Conservation (phyloP, 2,329 filamentous ascomycete genomes). For the Cladophialophora carrionii region DNA sequence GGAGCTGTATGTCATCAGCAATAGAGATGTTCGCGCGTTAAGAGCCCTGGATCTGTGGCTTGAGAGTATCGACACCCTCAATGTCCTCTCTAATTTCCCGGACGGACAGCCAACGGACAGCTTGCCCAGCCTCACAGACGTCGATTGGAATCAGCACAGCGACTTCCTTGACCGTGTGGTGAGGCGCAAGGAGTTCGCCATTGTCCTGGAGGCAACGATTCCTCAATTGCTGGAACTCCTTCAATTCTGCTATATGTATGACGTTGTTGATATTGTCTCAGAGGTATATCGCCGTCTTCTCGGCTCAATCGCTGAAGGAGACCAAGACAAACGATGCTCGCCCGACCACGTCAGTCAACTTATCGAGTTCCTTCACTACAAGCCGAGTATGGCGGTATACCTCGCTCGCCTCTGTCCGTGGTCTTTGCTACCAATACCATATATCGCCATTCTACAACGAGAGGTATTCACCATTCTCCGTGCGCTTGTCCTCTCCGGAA, state of each 20-base stretch:
- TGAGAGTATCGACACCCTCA: slow-evolving; percentile 10
- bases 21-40: slow-evolving; percentile 8
- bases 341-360: background rate
- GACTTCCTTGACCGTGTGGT: slow-evolving; percentile 6
- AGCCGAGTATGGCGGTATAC: slow-evolving; percentile 6
- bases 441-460: background rate
- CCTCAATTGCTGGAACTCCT: slow-evolving; percentile 4
- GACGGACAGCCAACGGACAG: background rate
- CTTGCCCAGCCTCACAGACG: background rate
- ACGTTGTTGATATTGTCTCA: background rate
- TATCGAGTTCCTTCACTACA: slow-evolving; percentile 9
- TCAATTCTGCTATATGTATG: background rate
- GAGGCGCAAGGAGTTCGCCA: background rate
- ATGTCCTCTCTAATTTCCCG: slow-evolving; percentile 10
- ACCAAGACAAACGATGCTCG: background rate
- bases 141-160: slow-evolving; percentile 10
- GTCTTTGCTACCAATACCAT: background rate
- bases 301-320: background rate
- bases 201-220: background rate
- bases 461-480: background rate
- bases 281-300: slow-evolving; percentile 2
- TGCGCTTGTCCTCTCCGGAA: slow-evolving; percentile 7
- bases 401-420: slow-evolving; percentile 11
- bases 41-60: slow-evolving; percentile 9
- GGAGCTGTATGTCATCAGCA: slow-evolving; percentile 15